Evolutionary conservation across 345 rosid species (phyloP), one percentile per base, ranked within the genome.

Genomic region (Mangifera indica): DNA sequence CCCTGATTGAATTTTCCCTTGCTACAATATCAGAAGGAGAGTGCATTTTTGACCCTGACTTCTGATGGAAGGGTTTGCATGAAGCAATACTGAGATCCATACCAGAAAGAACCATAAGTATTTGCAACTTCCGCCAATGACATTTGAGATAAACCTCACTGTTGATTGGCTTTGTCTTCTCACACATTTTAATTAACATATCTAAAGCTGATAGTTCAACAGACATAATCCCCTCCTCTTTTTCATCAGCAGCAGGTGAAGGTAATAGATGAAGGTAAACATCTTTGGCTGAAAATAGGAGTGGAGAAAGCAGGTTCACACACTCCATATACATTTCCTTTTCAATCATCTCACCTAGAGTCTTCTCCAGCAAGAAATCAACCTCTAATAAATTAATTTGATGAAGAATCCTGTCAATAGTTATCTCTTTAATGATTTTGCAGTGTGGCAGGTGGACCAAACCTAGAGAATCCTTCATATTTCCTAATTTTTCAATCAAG

Each of bases 71-170:
- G 67, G 66, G 52, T 77, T 86, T 81, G 77, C 72, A 53, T 40
- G 73, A 65, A 77, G 46, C 77, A 79, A 69, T 61, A 79, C 74
- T 72, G 72, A 78, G 83, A 75, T 74, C 84, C 79, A 82, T 74
- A 64, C 90, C 91, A 74, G 86, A 82, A 55, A 84, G 72, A 54
- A 78, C 82, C 87, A 84, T 68, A 69, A 95, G 87, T 66, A 92
- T 71, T 76, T 89, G 88, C 82, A 95, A 85, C 84, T 95, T 95
- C 76, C 97, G 79, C 69, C 79, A 83, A 74, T 86, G 96, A 87
- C 92, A 86, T 73, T 81, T 91, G 81, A 90, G 78, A 82, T 80
- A 82, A 59, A 89, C 82, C 77, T 89, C 99, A 62, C 70, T 57
- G 67, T 90, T 80, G 74, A 81, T 81, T 58, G 89, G 87, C 60